Base-by-base conservation (phyloP, 257 asterid species). In the Hygrophila difformis region DNA sequence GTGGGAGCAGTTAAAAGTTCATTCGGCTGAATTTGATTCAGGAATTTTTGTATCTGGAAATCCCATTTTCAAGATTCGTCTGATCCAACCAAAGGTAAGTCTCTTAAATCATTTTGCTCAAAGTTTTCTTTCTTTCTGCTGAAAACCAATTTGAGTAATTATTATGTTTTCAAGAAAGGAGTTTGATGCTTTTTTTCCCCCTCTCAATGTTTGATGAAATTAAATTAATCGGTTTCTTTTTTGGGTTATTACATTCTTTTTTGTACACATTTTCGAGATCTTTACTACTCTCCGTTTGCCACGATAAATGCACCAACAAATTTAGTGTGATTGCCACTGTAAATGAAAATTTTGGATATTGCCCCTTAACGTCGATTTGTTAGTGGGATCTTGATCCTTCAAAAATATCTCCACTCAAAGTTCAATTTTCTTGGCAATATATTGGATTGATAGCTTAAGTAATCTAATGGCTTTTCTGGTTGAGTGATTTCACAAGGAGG, bases 221-320 rank as follows among this genome's bases (percentile, higher is more conserved):
- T 38, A n/a, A n/a, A 40, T 68, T 48, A 36, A 47, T 22, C 49
- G 14, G 12, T 24, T 29, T 35, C 15, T 13, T 31, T 40, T 39
- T 14, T 34, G 47, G 48, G n/a, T n/a, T n/a, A 35, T 51, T 26
- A 4, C 28, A 40, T 48, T 35, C 49, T 61, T 61, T 33, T 35
- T 23, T 41, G 28, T 45, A 46, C 41, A 51, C 57, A 59, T 50
- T 69, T 68, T 60, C 42, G 72, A 75, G 79, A 75, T 75, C 77
- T 52, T 68, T 57, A 28, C 18, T 46, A 56, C 49, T 21, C 47
- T 33, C 12, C 37, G 2, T 33, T 33, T 33, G 8, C 2, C 8
- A 36, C 12, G 44, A 23, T 56, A 21, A n/a, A n/a, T n/a, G n/a
- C n/a, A n/a, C n/a, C n/a, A n/a, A n/a, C n/a, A n/a, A n/a, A n/a